These are phyloP conservation scores for Bacidia gigantensis DNA, from an alignment of 495 filamentous ascomycete species.

Conservation along the genomic window DNA sequence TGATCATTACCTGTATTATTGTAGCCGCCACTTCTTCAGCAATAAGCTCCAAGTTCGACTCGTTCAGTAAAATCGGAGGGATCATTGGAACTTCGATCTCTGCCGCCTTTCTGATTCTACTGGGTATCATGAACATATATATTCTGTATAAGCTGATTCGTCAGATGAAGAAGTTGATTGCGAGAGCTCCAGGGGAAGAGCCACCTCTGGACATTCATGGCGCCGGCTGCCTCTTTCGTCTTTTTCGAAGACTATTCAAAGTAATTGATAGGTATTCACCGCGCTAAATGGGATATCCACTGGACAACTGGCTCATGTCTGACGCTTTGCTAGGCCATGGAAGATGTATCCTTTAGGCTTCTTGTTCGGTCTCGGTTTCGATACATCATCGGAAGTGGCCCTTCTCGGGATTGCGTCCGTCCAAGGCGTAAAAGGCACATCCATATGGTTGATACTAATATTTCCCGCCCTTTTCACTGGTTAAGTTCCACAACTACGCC, in stretches of 20 bases:
- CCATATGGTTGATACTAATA: conserved; percentile 87
- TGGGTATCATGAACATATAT: conserved; percentile 75
- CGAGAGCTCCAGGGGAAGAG: conserved; percentile 38
- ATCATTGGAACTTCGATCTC: conserved; percentile 80
- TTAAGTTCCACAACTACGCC: conserved; percentile 26
- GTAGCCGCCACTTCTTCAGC: conserved; percentile 83
- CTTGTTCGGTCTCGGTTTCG: conserved; percentile 87
- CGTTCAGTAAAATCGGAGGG: conserved; percentile 67
- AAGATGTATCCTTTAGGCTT: conserved; percentile 94
- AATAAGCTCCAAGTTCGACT: conserved; percentile 61
- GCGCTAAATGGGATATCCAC: no score
- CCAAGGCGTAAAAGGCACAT: conserved; percentile 70
- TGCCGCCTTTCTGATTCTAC: conserved; percentile 64
- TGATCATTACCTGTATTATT: conserved; percentile 77
- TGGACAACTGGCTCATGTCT: no score
- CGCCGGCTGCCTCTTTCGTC: conserved; percentile 53
- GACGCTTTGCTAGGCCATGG: conserved; percentile 48
- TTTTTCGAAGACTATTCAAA: conserved; percentile 67
- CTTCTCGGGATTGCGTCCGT: conserved; percentile 80
- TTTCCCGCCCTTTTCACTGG: conserved; percentile 85
- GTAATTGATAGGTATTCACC: conserved; percentile 61
- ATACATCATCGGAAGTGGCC: conserved; percentile 90
- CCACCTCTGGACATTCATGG: conserved; percentile 58
- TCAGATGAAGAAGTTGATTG: conserved; percentile 45
- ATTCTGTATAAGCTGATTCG: conserved; percentile 63